Conservation (phyloP, 495 filamentous ascomycete species). For the Glonium stellatum region DNA sequence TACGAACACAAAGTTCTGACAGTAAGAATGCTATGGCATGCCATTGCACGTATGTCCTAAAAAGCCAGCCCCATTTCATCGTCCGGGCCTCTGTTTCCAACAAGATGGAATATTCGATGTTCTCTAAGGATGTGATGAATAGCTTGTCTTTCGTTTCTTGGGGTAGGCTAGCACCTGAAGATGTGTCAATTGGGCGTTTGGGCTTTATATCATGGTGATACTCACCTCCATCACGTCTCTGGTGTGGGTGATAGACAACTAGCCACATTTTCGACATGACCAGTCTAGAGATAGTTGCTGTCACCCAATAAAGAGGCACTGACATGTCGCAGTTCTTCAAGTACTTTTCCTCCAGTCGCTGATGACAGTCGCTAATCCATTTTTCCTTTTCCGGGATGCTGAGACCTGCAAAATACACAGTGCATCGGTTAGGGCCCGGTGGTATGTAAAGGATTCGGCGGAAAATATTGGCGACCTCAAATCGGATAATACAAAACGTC, state of each 20-base stretch:
- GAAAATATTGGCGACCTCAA: conserved; percentile 38
- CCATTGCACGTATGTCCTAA: conserved; percentile 74
- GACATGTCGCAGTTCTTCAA: conserved; percentile 54
- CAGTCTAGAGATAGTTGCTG: conserved; percentile 59
- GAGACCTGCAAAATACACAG: conserved; percentile 38
- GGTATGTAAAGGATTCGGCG: conserved; percentile 38
- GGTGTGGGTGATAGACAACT: conserved; percentile 54
- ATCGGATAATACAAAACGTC: conserved; percentile 61
- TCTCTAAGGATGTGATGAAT: conserved; percentile 66
- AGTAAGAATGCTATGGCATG: conserved; percentile 71
- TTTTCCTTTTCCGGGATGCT: conserved; percentile 50
- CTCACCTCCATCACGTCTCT: conserved; percentile 35
- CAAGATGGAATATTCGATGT: conserved; percentile 63
- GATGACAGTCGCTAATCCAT: conserved; percentile 57
- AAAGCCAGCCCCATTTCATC: conserved; percentile 72
- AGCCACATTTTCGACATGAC: conserved; percentile 65
- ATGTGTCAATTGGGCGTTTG: conserved; percentile 3
- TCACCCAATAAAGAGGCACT: conserved; percentile 61
- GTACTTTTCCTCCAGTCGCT: conserved; percentile 60
- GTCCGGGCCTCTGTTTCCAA: conserved; percentile 55
- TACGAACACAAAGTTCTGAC: conserved; percentile 69
- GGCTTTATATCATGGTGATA: neutral
- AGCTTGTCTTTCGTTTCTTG: conserved; percentile 61
- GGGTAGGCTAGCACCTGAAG: conserved; percentile 33
- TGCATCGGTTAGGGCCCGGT: conserved; percentile 34